These are phyloP conservation scores for Trichoderma atroviride DNA, from an alignment of 2,329 filamentous ascomycete genomes.

Conservation along the genomic window DNA sequence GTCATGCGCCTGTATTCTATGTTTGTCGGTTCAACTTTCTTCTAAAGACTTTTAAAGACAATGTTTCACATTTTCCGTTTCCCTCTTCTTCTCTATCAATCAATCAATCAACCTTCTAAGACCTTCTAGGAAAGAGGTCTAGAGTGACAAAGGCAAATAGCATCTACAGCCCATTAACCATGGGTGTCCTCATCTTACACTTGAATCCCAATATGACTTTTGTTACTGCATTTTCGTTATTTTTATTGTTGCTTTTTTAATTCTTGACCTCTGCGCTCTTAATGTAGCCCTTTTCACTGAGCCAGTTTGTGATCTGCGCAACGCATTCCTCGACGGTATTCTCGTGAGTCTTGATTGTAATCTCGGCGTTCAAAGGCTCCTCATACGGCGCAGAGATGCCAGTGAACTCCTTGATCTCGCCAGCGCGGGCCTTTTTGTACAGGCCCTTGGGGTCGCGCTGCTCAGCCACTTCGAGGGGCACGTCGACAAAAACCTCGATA, in stretches of 20 bases:
- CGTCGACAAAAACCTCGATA: conserved; percentile 91
- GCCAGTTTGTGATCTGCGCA: conserved; percentile 77
- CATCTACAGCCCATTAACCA: not conserved
- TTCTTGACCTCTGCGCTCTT: conserved; percentile 26
- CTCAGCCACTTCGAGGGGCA: conserved; percentile 89
- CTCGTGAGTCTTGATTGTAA: conserved; percentile 82
- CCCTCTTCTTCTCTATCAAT: not conserved
- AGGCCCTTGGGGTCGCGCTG: conserved; percentile 94
- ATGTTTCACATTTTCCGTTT: not conserved
- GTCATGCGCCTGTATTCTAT: conserved; percentile 30
- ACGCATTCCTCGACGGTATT: conserved; percentile 88
- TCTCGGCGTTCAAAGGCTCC: conserved; percentile 81
- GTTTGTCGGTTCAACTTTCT: conserved; percentile 40
- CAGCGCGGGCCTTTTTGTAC: conserved; percentile 94
- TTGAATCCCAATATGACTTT: conserved; percentile 26
- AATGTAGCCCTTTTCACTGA: conserved; percentile 65
- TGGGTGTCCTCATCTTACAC: not conserved
- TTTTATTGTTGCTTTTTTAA: not conserved
- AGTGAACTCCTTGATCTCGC: conserved; percentile 96
- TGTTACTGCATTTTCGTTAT: not conserved
- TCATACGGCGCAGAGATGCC: conserved; percentile 96
- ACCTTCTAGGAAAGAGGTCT: not conserved
- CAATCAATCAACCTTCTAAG: not conserved
- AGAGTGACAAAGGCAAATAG: not conserved
- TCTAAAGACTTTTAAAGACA: conserved; percentile 19